These are phyloP conservation scores for Panicum virgatum DNA, from an alignment of 202 grass and related monocot genomes.

Conservation along the genomic window DNA sequence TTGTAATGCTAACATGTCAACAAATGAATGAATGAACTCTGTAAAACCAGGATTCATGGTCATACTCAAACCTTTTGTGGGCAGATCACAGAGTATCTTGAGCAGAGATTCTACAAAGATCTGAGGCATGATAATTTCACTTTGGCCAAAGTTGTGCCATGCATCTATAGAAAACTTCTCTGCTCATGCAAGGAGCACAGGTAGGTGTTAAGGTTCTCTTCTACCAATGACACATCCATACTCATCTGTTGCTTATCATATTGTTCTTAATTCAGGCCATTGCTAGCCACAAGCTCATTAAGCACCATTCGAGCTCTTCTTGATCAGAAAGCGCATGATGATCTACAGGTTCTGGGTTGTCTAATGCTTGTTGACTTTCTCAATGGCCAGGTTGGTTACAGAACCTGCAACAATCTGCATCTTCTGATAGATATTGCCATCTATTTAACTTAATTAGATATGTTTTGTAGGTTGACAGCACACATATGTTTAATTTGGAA, in stretches of 20 bases:
- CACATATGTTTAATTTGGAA: conserved; percentile 97
- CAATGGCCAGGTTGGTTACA: conserved; percentile 63
- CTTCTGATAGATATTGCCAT: conserved; percentile 2
- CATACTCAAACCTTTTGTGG: conserved; percentile 1
- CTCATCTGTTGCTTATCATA: conserved; percentile 27
- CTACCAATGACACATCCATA: conserved; percentile 2
- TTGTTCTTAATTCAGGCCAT: conserved; percentile 64
- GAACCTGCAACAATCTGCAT: conserved; percentile 16
- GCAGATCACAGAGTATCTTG: conserved; percentile 87
- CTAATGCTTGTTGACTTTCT: conserved; percentile 94
- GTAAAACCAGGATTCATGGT: conserved; percentile 21
- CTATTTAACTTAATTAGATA: conserved; percentile 27
- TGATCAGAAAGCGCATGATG: conserved; percentile 76
- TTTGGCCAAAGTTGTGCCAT: conserved; percentile 81
- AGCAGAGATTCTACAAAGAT: conserved; percentile 95
- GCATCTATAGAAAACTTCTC: conserved; percentile 82
- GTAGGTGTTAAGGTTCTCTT: conserved; percentile 55
- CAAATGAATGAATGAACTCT: conserved; percentile 5
- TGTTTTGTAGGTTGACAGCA: conserved; percentile 74
- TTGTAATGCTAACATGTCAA: conserved; percentile 23
- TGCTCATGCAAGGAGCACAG: conserved; percentile 91
- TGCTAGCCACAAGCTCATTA: conserved; percentile 85
- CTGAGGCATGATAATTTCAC: conserved; percentile 74
- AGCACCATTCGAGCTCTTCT: conserved; percentile 71
- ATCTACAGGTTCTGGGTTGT: conserved; percentile 67